Evolutionary conservation across 169 alveolate species (phyloP).

Genomic region (Cryptosporidium ubiquitum): DNA sequence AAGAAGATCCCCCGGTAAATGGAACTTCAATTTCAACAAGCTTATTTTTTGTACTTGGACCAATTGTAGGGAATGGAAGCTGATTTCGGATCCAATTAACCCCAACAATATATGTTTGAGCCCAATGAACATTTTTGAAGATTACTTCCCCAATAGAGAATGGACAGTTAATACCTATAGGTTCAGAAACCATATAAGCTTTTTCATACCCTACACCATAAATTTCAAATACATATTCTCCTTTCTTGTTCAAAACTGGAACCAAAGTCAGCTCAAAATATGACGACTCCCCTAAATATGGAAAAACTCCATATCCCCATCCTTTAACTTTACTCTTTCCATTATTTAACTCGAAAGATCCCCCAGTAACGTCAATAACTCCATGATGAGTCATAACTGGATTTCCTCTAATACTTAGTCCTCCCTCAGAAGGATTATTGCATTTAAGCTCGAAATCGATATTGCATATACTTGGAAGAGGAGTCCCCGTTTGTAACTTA

Average conservation of each 20-base stretch:
- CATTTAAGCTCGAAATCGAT: conserved; percentile 35
- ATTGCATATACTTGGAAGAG: conserved; percentile 30
- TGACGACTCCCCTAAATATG: conserved; percentile 62
- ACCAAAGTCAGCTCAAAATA: conserved; percentile 66
- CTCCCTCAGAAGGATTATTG: conserved; percentile 61
- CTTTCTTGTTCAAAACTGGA: conserved; percentile 34
- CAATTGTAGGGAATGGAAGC: conserved; percentile 52
- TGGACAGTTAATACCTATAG: conserved; percentile 70
- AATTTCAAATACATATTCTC: conserved; percentile 37
- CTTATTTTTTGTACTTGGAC: background rate
- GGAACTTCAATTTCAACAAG: conserved; percentile 1
- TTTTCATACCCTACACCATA: conserved; percentile 67
- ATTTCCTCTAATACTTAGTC: conserved; percentile 40
- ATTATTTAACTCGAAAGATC: conserved; percentile 53
- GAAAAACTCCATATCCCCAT: conserved; percentile 73
- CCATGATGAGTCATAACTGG: conserved; percentile 59
- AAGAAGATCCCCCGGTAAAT: conserved; percentile 29
- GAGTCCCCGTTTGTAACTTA: conserved; percentile 42
- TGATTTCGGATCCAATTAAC: conserved; percentile 59
- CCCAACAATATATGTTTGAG: conserved; percentile 31
- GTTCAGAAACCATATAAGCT: conserved; percentile 20
- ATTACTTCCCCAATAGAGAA: conserved; percentile 55
- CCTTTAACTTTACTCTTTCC: conserved; percentile 14
- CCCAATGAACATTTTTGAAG: conserved; percentile 57
- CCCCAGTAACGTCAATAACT: conserved; percentile 60